Evolutionary conservation across 169 alveolate genomes (phyloP).

Genomic region (Eimeria maxima): DNA sequence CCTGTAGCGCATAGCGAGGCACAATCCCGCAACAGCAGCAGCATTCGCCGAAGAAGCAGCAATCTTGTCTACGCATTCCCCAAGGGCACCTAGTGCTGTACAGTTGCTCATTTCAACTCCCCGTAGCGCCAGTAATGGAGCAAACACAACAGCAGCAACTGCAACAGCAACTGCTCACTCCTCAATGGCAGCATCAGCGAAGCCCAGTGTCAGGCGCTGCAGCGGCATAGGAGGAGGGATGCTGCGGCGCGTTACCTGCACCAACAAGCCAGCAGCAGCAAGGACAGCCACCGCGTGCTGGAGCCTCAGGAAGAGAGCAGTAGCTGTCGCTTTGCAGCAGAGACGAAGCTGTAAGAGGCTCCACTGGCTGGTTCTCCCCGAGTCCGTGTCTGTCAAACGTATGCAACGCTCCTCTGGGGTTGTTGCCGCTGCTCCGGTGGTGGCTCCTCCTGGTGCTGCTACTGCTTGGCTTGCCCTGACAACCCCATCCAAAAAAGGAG

Average conservation of each 20-base stretch:
- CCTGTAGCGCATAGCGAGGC: constrained; percentile 27
- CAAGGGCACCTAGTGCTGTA: background rate
- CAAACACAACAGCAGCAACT: constrained; percentile 8
- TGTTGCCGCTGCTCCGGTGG: background rate
- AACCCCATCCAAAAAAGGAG: background rate
- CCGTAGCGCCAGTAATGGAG: background rate
- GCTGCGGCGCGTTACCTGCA: constrained; percentile 54
- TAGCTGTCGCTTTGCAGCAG: constrained; percentile 50
- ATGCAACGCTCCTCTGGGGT: background rate
- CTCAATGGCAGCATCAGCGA: constrained; percentile 48
- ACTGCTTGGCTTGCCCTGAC: background rate
- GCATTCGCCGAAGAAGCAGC: constrained; percentile 25
- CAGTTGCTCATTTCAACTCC: background rate
- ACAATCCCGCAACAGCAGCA: background rate
- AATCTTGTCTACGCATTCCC: background rate
- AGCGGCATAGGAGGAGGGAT: constrained; percentile 55
- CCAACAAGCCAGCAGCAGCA: constrained; percentile 59
- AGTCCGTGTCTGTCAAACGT: background rate
- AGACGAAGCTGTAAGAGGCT: background rate
- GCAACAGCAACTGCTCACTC: constrained; percentile 23
- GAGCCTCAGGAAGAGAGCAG: background rate
- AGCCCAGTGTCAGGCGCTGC: constrained; percentile 37
- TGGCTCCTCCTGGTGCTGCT: constrained; percentile 5
- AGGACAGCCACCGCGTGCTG: constrained; percentile 28
- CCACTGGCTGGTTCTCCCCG: background rate